These are phyloP conservation scores for Plasmodium blacklocki DNA, from an alignment of 169 alveolate species.

Conservation along the genomic window DNA sequence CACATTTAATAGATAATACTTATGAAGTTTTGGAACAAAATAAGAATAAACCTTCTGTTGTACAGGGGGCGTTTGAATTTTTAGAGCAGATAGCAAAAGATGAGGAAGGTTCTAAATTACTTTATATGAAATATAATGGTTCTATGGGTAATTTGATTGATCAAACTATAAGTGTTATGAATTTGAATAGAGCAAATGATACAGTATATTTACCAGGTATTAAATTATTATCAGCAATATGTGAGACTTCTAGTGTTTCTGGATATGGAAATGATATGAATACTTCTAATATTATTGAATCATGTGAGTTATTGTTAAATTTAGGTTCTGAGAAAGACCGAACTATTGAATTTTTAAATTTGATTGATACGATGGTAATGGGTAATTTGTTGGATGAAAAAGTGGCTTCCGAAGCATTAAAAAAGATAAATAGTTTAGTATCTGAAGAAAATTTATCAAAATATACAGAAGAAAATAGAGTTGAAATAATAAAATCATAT, in stretches of 20 bases:
- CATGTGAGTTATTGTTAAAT: conserved; percentile 55
- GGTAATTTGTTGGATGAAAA: conserved; percentile 70
- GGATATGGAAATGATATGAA: conserved; percentile 64
- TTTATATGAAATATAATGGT: conserved; percentile 52
- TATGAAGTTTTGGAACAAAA: conserved; percentile 79
- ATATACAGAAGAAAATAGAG: conserved; percentile 41
- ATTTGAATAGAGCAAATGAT: conserved; percentile 64
- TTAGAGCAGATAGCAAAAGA: conserved; percentile 85
- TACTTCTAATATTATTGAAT: conserved; percentile 23
- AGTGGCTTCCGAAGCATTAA: conserved; percentile 59
- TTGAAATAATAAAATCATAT: conserved; percentile 43
- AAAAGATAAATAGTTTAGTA: conserved; percentile 36
- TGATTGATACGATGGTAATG: conserved; percentile 53
- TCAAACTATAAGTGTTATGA: conserved; percentile 41
- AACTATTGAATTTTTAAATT: conserved; percentile 55
- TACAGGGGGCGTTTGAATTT: conserved; percentile 82
- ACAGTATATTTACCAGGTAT: conserved; percentile 48
- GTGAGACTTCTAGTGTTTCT: conserved; percentile 44
- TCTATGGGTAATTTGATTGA: conserved; percentile 53
- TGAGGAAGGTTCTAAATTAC: conserved; percentile 82
- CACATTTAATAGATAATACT: conserved; percentile 77
- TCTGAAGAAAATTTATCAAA: conserved; percentile 66
- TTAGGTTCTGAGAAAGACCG: conserved; percentile 56
- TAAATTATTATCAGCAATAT: conserved; percentile 44
- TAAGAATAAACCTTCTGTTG: conserved; percentile 84